phyloP scores from a whole-genome alignment of 78 protist species.

The Isochrysis galbana region DNA sequence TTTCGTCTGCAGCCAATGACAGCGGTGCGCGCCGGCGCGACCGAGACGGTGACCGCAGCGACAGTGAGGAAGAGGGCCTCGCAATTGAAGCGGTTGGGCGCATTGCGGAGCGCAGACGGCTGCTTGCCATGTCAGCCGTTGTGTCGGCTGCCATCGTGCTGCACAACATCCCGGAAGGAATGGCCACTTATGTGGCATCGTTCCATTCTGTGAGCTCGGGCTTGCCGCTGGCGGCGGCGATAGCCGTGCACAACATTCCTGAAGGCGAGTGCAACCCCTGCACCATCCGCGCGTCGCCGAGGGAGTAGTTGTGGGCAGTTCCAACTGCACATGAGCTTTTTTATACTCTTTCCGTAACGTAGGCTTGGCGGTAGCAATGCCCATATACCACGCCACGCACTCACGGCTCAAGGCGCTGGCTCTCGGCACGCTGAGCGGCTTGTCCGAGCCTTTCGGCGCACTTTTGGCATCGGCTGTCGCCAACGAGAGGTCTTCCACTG shows the following conservation, averaged over 20 bases:
- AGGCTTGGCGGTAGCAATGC: slow-evolving; percentile 59
- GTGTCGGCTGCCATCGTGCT: slow-evolving; percentile 34
- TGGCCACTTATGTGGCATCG: slow-evolving; percentile 64
- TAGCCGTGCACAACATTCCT: slow-evolving; percentile 74
- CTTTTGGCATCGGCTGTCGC: slow-evolving; percentile 47
- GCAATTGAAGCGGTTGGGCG: background rate
- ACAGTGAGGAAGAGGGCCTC: no score
- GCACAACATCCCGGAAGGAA: slow-evolving; percentile 74
- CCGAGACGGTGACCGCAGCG: no score
- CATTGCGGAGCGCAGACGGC: background rate
- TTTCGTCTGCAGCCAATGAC: no score
- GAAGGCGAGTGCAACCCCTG: slow-evolving; percentile 33
- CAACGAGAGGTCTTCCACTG: background rate
- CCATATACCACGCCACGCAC: slow-evolving; percentile 63
- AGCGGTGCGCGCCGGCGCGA: no score
- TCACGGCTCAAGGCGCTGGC: slow-evolving; percentile 27
- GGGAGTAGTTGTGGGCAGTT: no score
- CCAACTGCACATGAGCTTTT: no score
- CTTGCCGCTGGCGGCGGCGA: slow-evolving; percentile 52
- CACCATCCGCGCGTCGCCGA: no score
- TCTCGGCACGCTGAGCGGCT: slow-evolving; percentile 53
- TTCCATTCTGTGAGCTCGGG: slow-evolving; percentile 48
- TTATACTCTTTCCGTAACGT: no score
- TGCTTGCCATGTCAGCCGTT: background rate
- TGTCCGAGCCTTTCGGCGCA: slow-evolving; percentile 66